Evolutionary conservation across 306 rosid species (phyloP), one percentile per base, ranked within the genome.

Genomic region (Vigna angularis): DNA sequence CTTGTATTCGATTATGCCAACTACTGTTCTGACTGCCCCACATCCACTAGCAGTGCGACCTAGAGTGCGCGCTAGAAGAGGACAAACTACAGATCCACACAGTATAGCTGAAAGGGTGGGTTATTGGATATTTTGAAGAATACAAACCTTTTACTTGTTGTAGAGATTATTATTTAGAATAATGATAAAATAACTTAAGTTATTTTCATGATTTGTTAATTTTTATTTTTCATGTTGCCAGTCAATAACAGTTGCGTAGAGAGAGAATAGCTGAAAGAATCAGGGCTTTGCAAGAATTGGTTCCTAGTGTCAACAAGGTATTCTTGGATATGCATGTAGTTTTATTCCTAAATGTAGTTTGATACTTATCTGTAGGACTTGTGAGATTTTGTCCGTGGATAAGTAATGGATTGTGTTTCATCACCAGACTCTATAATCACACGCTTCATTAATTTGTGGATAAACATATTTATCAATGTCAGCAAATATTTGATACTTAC

Each of bases 221-320:
- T 28, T 40, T 53, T 42, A 14, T 50, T 59, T 34, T 42, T 76
- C 57, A 40, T 80, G 76, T 74, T 73, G 13, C 44, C 52, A 30
- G 68, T 61, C 67, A 62, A 62, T 87, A 44, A 71, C 87, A 95
- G 98, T 86, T 95, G 87, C 98, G 99, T 68, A 88, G 99, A 73
- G 99, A 95, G 83, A 93, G 96, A 86, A 95, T 95, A 81, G 97
- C 98, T 2, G 99, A 95, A 83, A 91, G 99, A 85, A 93, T 95
- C 74, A 87, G 99, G 88, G 97, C 98, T 22, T 87, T 95, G 85
- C 99, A 95, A 83, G 99, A 95, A 66, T 87, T 95, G 73, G 99
- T 93, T 86, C 98, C 99, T 12, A 91, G 98, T 74, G 98, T 90
- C 70, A 95, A 95, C 81, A 93, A 95, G 98, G 99, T 91, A 67